Base-by-base conservation (phyloP, 805 yeast species). In the Myxozyma lipomycoides region DNA sequence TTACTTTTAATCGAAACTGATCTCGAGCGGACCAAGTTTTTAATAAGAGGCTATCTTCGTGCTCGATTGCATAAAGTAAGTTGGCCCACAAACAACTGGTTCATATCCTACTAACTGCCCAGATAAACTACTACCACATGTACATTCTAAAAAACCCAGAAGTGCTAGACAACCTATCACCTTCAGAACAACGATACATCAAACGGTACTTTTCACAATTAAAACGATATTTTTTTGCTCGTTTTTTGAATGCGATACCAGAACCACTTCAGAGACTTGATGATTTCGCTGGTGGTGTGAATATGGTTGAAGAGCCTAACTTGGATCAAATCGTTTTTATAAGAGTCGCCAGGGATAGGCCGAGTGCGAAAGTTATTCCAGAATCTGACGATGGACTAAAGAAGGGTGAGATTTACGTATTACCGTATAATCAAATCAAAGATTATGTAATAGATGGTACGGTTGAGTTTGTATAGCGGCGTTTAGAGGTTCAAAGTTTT, bases 1-100 rank as follows among this genome's bases (percentile, higher is more conserved):
- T 72, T 90, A 41, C 79, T 93, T 71, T 78, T 95, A 22, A 82
- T 91, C 60, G 98, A 93, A 64, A 84, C 95, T 12, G 98, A 93
- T 60, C 75, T 93, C 22, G 98, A 93, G 61, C 72, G 98, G 49
- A 78, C 88, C 26, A 87, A 83, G 61, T 93, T 83, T 64, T 67
- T 91, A 32, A 73, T 90, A n/a, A 70, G 97, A 45, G 77, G 87
- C 12, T 91, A 88, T 65, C 71, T 90, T 30, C 75, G 98, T 55
- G 78, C 91, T 4, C 73, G 98, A 51, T 67, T 89, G 49, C 70
- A 64, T 41, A 65, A 63, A 52, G 63, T 59, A 23, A 4, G 47
- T 10, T 12, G 21, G 5, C 18, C 2, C 15, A 10, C 10, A 28
- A 28, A 28, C 10, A 28, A 28, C n/a, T n/a, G n/a, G n/a, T n/a